These are phyloP conservation scores for Rosa multiflora DNA, from an alignment of 306 rosid genomes.

Conservation along the genomic window DNA sequence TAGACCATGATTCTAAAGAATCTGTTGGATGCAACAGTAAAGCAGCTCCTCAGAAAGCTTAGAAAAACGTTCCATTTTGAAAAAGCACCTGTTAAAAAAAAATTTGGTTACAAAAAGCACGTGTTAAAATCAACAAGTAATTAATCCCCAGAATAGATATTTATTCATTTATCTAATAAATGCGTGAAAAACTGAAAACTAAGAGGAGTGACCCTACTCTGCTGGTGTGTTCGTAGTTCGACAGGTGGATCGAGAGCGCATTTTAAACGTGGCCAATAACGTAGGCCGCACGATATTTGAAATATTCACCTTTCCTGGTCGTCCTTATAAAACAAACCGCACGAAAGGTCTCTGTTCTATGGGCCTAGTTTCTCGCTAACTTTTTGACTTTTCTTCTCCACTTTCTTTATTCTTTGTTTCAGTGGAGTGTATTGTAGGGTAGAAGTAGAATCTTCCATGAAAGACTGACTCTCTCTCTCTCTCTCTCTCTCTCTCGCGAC, in stretches of 20 bases:
- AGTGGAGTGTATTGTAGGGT: not conserved
- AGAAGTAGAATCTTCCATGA: not conserved
- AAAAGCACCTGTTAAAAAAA: not conserved
- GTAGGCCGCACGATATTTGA: not conserved
- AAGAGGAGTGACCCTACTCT: not conserved
- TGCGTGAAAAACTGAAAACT: not conserved
- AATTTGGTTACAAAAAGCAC: not conserved
- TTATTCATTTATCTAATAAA: not conserved
- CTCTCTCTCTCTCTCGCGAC: not conserved
- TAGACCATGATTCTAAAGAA: not conserved
- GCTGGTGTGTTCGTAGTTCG: not conserved
- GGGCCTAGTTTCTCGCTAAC: not conserved
- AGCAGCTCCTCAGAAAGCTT: not conserved
- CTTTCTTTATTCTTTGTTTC: not conserved
- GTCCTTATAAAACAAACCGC: not conserved
- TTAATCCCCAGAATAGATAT: not conserved
- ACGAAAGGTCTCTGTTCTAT: not conserved
- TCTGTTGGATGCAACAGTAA: not conserved
- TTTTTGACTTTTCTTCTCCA: not conserved
- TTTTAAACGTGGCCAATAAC: not conserved
- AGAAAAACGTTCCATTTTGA: too few species aligned
- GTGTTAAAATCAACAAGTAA: not conserved
- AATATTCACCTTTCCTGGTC: not conserved
- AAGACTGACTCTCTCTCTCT: not conserved
- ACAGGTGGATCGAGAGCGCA: not conserved